These are phyloP conservation scores for Exophiala bonariae DNA, from an alignment of 2,329 filamentous ascomycete species.

Conservation along the genomic window DNA sequence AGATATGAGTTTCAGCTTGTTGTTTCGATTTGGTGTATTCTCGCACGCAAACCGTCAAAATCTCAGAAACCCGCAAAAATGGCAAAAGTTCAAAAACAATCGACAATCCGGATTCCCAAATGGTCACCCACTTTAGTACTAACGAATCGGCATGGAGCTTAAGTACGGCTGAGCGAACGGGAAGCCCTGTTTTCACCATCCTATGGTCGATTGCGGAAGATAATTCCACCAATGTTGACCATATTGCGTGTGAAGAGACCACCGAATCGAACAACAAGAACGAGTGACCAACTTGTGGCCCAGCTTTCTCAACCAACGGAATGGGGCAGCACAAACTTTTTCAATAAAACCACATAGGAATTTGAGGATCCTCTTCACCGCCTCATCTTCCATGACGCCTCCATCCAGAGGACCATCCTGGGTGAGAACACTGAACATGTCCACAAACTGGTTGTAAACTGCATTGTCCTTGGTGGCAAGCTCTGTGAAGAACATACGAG, in stretches of 20 bases:
- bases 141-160: conserved; percentile 17
- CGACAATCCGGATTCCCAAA: conserved; percentile 21
- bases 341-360: conserved; percentile 96
- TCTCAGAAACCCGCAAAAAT: no score
- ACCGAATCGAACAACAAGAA: no score
- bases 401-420: conserved; percentile 67
- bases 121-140: conserved; percentile 24
- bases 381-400: conserved; percentile 66
- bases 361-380: conserved; percentile 81
- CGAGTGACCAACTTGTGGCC: neutral
- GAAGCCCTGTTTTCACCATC: conserved; percentile 22
- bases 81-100: conserved; percentile 16
- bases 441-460: conserved; percentile 98
- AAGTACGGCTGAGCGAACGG: conserved; percentile 23
- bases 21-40: no score
- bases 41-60: no score
- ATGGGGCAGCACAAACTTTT: conserved; percentile 65
- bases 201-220: conserved; percentile 24
- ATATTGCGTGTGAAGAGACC: no score
- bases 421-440: conserved; percentile 94
- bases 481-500: conserved; percentile 98
- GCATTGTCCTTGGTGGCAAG: conserved; percentile 97
- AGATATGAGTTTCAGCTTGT: neutral
- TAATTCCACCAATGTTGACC: no score
- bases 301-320: no score